phyloP scores from a whole-genome alignment of 176 grass and related monocot species.

The Rhynchospora breviuscula region DNA sequence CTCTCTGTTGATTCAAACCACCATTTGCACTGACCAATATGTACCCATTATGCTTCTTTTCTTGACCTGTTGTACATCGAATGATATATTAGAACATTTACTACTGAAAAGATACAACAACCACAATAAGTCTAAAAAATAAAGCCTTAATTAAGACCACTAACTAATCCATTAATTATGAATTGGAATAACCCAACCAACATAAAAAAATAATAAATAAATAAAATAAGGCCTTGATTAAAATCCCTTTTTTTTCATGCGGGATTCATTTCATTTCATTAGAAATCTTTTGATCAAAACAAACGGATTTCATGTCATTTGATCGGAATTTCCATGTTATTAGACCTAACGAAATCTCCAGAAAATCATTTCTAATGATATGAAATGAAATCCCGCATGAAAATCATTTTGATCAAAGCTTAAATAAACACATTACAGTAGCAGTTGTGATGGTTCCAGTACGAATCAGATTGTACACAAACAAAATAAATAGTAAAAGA shows the following conservation, averaged over 20 bases:
- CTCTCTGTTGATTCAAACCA: conserved; percentile 84
- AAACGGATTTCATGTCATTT: too few species aligned
- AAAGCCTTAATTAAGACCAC: neutral
- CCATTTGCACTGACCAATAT: conserved; percentile 85
- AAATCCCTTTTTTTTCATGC: too few species aligned
- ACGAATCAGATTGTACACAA: neutral
- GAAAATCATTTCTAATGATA: too few species aligned
- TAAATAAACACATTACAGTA: neutral
- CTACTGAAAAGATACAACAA: neutral
- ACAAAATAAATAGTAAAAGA: neutral
- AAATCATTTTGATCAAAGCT: too few species aligned
- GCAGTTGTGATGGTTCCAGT: neutral
- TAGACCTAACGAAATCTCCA: too few species aligned
- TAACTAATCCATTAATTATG: neutral
- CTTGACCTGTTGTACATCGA: conserved; percentile 35
- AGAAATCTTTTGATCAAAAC: too few species aligned
- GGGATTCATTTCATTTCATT: too few species aligned
- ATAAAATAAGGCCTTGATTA: too few species aligned
- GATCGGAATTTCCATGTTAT: too few species aligned
- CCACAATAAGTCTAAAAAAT: neutral
- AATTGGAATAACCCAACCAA: neutral
- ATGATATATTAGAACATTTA: neutral
- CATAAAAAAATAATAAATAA: neutral
- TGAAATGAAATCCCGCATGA: too few species aligned
- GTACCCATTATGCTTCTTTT: conserved; percentile 48